These are phyloP conservation scores for Zelopaecilomyces penicillatus DNA, from an alignment of 2,329 filamentous ascomycete genomes.

Conservation along the genomic window DNA sequence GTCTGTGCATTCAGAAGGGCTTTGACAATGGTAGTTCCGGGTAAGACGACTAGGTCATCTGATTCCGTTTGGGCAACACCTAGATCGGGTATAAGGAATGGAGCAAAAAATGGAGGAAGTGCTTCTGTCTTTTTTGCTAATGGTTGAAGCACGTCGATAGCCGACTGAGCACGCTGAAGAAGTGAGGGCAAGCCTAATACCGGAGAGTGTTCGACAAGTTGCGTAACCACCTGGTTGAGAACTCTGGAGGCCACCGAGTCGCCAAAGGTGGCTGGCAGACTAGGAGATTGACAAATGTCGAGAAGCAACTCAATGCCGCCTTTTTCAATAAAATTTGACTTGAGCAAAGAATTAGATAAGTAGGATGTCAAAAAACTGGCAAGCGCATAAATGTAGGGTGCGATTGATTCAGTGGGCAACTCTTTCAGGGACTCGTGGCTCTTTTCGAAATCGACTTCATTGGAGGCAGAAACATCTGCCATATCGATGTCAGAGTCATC, in stretches of 20 bases:
- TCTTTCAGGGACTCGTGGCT: slow-evolving; percentile 13
- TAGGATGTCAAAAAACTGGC: slow-evolving; percentile 69
- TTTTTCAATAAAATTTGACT: slow-evolving; percentile 63
- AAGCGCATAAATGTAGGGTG: slow-evolving; percentile 66
- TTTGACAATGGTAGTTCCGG: slow-evolving; percentile 72
- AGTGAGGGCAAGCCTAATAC: slow-evolving; percentile 76
- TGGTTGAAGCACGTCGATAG: slow-evolving; percentile 59
- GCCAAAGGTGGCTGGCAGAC: slow-evolving; percentile 55
- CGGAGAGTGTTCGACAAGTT: slow-evolving; percentile 72
- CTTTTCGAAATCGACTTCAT: slow-evolving; percentile 9
- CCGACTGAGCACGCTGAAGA: slow-evolving; percentile 61
- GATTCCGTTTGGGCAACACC: slow-evolving; percentile 23
- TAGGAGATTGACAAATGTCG: slow-evolving; percentile 74
- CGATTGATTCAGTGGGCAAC: slow-evolving; percentile 33
- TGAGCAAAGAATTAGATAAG: slow-evolving; percentile 65
- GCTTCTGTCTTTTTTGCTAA: slow-evolving; percentile 47
- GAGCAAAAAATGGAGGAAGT: slow-evolving; percentile 60
- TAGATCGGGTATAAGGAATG: slow-evolving; percentile 46
- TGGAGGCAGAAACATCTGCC: slow-evolving; percentile 40
- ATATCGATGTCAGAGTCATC: slow-evolving; percentile 54
- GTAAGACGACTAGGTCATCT: slow-evolving; percentile 35
- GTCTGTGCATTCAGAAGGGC: slow-evolving; percentile 69
- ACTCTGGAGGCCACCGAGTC: slow-evolving; percentile 60
- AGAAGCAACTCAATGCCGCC: slow-evolving; percentile 79
- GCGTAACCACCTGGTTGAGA: slow-evolving; percentile 64